Evolutionary conservation across 345 rosid genomes (phyloP).

Genomic region (Turnera subulata): DNA sequence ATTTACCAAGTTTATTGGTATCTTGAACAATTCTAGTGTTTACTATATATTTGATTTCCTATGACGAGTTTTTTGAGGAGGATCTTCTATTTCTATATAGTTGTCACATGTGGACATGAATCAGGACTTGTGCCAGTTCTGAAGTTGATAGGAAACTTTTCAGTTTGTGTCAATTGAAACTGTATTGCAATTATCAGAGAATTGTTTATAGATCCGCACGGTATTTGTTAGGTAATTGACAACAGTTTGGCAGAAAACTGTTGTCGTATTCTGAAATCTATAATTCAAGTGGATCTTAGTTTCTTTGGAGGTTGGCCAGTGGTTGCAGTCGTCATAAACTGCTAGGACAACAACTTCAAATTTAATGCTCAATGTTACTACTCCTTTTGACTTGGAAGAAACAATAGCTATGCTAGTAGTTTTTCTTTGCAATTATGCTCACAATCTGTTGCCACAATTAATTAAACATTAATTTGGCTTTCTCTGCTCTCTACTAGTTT

Average conservation of each 20-base stretch:
- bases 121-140: background rate
- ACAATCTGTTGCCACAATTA: background rate
- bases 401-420: background rate
- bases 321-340: background rate
- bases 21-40: background rate
- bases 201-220: no score
- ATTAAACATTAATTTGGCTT: background rate
- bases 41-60: background rate
- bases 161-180: background rate
- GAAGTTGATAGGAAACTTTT: background rate
- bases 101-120: background rate
- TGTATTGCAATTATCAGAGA: no score
- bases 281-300: background rate
- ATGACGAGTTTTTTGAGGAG: background rate
- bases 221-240: no score
- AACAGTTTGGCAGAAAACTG: background rate
- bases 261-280: background rate
- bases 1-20: background rate
- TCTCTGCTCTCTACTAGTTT: conserved; percentile 38
- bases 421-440: background rate
- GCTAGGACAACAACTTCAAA: background rate
- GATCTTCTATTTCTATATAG: background rate
- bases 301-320: background rate
- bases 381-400: background rate
- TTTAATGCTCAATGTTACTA: background rate